Conservation (phyloP, 768 basidiomycete species). For the Coprinellus micaceus region DNA sequence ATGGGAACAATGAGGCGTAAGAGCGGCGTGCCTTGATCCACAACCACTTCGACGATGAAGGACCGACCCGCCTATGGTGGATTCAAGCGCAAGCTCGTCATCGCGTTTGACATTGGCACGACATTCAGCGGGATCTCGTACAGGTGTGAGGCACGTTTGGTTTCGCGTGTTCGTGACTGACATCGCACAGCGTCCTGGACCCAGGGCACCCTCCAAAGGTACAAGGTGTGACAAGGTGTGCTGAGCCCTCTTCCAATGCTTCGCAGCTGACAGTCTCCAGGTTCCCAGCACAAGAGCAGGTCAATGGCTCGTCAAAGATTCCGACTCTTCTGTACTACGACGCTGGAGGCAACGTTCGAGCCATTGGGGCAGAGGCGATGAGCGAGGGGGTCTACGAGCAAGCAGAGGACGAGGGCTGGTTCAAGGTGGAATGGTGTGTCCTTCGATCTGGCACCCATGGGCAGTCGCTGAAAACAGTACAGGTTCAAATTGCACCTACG, state of each 20-base stretch:
- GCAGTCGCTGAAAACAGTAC: conserved; percentile 6
- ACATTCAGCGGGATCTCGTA: conserved; percentile 45
- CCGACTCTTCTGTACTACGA: conserved; percentile 49
- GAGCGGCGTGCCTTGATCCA: too few species aligned
- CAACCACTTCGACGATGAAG: background rate
- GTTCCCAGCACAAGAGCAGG: conserved; percentile 40
- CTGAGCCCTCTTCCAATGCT: background rate
- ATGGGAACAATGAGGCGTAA: too few species aligned
- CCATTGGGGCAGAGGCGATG: conserved; percentile 43
- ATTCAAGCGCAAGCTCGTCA: conserved; percentile 31
- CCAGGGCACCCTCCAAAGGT: conserved; percentile 26
- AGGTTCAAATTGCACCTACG: conserved; percentile 29
- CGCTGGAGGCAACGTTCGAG: conserved; percentile 29
- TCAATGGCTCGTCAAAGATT: conserved; percentile 43
- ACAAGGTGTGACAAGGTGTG: conserved; percentile 21
- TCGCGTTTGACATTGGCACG: conserved; percentile 43
- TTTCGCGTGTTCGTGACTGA: background rate
- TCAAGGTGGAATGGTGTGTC: conserved; percentile 44
- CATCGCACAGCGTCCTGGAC: conserved; percentile 32
- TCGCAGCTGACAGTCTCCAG: conserved; percentile 20
- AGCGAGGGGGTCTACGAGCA: conserved; percentile 32
- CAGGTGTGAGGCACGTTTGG: conserved; percentile 11
- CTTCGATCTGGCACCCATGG: conserved; percentile 12
- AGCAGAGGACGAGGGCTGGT: conserved; percentile 43
- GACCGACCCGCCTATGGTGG: conserved; percentile 32